Percentiles rank a stretch among this genome's conserved stretches.
phyloP scores from a whole-genome alignment of 371 early-diverging fungal genomes.

The Zopfochytrium polystomum region DNA sequence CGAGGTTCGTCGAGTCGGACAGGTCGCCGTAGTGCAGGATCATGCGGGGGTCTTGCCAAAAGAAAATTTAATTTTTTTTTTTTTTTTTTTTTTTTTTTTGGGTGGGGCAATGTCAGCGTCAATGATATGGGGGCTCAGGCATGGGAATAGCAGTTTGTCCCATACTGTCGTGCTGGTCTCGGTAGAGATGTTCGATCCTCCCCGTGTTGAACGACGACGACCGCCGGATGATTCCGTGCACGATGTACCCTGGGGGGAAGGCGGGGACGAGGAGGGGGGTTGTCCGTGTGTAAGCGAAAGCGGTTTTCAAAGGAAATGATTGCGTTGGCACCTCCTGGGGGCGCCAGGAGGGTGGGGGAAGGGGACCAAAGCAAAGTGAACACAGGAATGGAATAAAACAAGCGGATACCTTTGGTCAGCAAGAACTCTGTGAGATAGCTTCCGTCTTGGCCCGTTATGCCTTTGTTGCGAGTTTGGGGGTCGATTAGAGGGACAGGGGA shows the following conservation, averaged over 20 bases:
- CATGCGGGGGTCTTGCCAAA: constrained; percentile 60
- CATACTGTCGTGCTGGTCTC: constrained; percentile 62
- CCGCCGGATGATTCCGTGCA: constrained; percentile 80
- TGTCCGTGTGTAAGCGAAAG: no score
- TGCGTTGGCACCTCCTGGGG: no score
- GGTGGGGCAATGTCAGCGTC: not conserved
- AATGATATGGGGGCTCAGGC: not conserved
- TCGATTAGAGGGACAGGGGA: no score
- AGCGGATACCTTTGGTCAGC: constrained; percentile 56
- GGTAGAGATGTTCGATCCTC: constrained; percentile 77
- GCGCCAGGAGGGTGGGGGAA: no score
- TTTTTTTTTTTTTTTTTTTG: no score
- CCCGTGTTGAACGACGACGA: constrained; percentile 84
- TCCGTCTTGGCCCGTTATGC: constrained; percentile 86
- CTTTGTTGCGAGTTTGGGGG: constrained; percentile 28
- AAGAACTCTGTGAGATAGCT: constrained; percentile 75
- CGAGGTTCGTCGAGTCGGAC: constrained; percentile 77
- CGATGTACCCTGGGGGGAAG: constrained; percentile 55
- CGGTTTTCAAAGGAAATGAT: no score
- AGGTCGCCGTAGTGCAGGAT: constrained; percentile 83
- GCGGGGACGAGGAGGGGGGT: not conserved
- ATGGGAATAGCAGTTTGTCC: not conserved
- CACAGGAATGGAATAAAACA: not conserved
- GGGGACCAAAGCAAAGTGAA: no score
- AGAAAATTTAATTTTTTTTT: no score